A percentile compares a stretch with the other conserved stretches of the same genome.
These are phyloP conservation scores for Erucastrum elatum DNA, from an alignment of 345 rosid genomes.

Conservation along the genomic window DNA sequence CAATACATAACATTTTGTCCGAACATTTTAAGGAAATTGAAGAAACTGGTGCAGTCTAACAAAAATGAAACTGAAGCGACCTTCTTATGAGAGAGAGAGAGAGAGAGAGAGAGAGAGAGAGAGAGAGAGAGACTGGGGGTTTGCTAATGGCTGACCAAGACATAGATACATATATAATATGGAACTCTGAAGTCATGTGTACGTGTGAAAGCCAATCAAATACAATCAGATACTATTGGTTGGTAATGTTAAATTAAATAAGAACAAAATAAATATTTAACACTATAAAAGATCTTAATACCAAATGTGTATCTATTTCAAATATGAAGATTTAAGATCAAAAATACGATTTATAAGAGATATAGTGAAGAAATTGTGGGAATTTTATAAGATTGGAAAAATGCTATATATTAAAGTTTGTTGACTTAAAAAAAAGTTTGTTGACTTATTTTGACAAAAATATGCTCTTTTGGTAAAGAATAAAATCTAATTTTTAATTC, in stretches of 20 bases:
- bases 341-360: neutral
- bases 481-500: neutral
- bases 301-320: constrained; percentile 20
- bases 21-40: neutral
- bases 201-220: constrained; percentile 19
- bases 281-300: constrained; percentile 1
- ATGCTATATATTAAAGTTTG: neutral
- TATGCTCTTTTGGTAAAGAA: neutral
- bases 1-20: neutral
- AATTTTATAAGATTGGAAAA: neutral
- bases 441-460: neutral
- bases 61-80: constrained; percentile 10
- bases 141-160: constrained; percentile 6
- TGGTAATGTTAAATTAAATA: neutral
- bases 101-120: neutral
- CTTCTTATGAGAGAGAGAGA: constrained; percentile 4
- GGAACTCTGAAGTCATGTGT: constrained; percentile 3
- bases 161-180: neutral
- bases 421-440: neutral
- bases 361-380: constrained; percentile 5
- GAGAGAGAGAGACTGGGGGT: constrained; percentile 13
- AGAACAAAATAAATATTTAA: neutral
- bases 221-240: neutral
- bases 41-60: neutral
- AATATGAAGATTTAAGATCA: constrained; percentile 2